Base-by-base conservation (phyloP, 106 monocot species). In the Posidonia australis region DNA sequence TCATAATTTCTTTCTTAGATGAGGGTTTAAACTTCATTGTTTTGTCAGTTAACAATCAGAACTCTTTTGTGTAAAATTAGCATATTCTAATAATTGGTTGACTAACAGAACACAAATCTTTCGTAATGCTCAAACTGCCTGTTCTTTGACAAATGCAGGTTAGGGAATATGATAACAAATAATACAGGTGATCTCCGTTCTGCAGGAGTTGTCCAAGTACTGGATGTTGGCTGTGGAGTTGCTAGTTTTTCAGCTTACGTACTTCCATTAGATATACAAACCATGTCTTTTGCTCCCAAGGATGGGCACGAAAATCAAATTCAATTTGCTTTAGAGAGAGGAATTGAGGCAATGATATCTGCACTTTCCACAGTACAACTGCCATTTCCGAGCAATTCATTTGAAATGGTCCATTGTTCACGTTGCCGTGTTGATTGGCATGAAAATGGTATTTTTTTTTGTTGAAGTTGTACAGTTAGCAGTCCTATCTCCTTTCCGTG, bases 351-450 rank as follows among this genome's bases (percentile, higher is more conserved):
- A 36, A 74, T 74, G 74, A 66, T 74, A 55, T 54, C 98, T 74
- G 81, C 81, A 51, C 67, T 98, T 63, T 71, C 91, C 46, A 98
- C 91, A 62, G 81, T 85, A 41, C 98, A 98, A 72, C 75, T 98
- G 16, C 91, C 98, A 64, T 85, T 81, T 54, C 90, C 86, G 44
- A 73, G 41, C 48, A 64, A 72, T 41, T 87, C 98, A 41, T 98
- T 98, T 79, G 98, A 98, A 64, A 87, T 98, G 98, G 98, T 98
- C 65, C 98, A 98, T 67, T 98, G 98, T 56, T 98, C 98, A 60
- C 75, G 98, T 25, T 98, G 98, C 30, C 90, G 98, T 74, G 98
- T 98, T 45, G 91, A 98, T 79, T 98, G 90, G 90, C 91, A 98
- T 83, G 83, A 78, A 77, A 91, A 91, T 77, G 98, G 98, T 98